Base-by-base conservation (phyloP, 192 early-diverging fungal species). In the Irineochytrium annulatum region DNA sequence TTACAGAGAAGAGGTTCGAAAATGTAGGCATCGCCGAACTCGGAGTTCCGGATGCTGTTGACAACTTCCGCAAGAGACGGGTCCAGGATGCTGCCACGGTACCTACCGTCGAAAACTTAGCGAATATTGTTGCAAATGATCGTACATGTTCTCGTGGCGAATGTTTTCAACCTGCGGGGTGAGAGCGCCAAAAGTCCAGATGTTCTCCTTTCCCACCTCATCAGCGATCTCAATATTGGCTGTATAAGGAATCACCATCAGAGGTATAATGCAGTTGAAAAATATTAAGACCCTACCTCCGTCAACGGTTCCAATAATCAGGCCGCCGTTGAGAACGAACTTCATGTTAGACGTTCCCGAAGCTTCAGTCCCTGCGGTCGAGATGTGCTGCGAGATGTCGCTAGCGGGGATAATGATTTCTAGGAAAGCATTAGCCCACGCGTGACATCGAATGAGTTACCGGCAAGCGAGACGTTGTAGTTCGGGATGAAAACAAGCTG, bases 341-440 rank as follows among this genome's bases (percentile, higher is more conserved):
- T 99, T 98, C 94, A 99, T 99, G 82, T 99, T 99, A 19, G 94
- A 96, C 6, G 96, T 99, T 46, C 96, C 96, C 19, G 94, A 96
- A 19, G 94, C 96, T 74, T 99, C 96, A 11, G 94, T 99, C 57
- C 95, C 96, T 17, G 96, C 96, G 3, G 94, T 97, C 26, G 96
- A 99, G 70, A 99, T 99, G 76, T 99, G 96, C 81, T 99, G 95
- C 43, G 96, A 99, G 59, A 99, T 93, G 76, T 99, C 96, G 62
- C 89, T 94, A 37, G 96, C 96, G 1, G 96, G 96, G 69, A 94
- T 87, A 59, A 98, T 89, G 57, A 92, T 77, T 79, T 97, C 95
- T 34, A 49, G 6, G 29, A 43, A 29, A 35, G 2, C 1, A 51
- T 20, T 52, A 31, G 34, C 22, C 27, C 1, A 28, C n/a, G 17